phyloP scores from a whole-genome alignment of 345 rosid species.

The Excoecaria cochinchinensis region DNA sequence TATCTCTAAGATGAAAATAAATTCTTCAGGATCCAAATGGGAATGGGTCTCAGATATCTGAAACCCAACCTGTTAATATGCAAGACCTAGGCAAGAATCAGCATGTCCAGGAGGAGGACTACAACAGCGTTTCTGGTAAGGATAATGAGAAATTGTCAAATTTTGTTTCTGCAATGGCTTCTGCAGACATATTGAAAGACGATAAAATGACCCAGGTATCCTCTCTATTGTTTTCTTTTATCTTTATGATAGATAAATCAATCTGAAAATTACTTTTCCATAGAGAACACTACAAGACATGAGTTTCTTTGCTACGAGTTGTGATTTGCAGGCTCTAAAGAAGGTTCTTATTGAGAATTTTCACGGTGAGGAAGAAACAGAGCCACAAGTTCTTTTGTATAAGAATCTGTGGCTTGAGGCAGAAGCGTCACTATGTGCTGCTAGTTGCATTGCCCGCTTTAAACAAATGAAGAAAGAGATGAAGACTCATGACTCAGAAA shows the following conservation, averaged over 20 bases:
- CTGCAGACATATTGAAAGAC: constrained; percentile 37
- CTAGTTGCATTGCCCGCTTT: constrained; percentile 65
- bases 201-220: constrained; percentile 66
- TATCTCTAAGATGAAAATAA: constrained; percentile 14
- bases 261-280: neutral
- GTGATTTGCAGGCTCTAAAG: constrained; percentile 64
- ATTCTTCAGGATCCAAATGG: constrained; percentile 28
- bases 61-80: constrained; percentile 18
- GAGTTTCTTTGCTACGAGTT: constrained; percentile 17
- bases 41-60: constrained; percentile 5
- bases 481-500: constrained; percentile 40
- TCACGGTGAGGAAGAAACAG: constrained; percentile 48
- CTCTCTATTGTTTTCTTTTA: constrained; percentile 13
- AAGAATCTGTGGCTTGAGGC: constrained; percentile 97
- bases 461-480: constrained; percentile 55
- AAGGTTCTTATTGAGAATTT: constrained; percentile 62
- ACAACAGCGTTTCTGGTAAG: constrained; percentile 17
- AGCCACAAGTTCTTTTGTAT: constrained; percentile 59
- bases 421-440: constrained; percentile 77
- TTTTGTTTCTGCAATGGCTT: constrained; percentile 19
- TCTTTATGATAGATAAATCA: neutral
- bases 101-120: constrained; percentile 20
- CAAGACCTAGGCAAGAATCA: constrained; percentile 19
- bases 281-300: neutral
- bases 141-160: constrained; percentile 26